Evolutionary conservation across 2,329 filamentous ascomycete species (phyloP).

Genomic region (Botryotinia narcissicola): DNA sequence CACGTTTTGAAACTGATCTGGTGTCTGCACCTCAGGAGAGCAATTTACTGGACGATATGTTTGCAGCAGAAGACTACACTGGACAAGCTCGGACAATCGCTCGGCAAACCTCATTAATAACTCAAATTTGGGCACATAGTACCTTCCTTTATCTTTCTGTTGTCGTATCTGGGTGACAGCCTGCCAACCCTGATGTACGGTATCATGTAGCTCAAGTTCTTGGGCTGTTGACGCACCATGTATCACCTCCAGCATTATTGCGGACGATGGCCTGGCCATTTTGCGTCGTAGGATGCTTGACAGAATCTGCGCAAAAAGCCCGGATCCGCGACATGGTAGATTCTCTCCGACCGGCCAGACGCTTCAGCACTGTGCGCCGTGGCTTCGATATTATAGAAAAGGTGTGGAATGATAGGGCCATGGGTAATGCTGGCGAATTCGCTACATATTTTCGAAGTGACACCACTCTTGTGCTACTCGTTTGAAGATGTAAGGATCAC

Average conservation of each 20-base stretch:
- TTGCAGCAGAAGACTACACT: constrained; percentile 20
- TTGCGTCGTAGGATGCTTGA: constrained; percentile 30
- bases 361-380: constrained; percentile 38
- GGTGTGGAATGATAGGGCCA: constrained; percentile 27
- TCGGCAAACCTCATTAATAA: constrained; percentile 23
- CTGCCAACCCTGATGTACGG: constrained; percentile 23
- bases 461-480: constrained; percentile 37
- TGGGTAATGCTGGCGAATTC: constrained; percentile 29
- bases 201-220: constrained; percentile 27
- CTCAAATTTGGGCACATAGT: constrained; percentile 28
- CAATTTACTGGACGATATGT: constrained; percentile 22
- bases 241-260: constrained; percentile 25
- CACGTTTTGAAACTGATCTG: background rate
- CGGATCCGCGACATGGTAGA: constrained; percentile 27
- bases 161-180: constrained; percentile 31
- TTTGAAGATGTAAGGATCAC: constrained; percentile 25
- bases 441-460: constrained; percentile 37
- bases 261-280: constrained; percentile 33
- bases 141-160: constrained; percentile 28
- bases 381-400: constrained; percentile 33
- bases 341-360: constrained; percentile 24
- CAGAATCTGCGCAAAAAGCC: constrained; percentile 26
- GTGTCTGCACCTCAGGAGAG: background rate
- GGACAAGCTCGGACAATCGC: constrained; percentile 18
- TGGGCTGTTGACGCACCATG: constrained; percentile 24